Conservation (phyloP, 139 green algal species). For the Micromonas commoda region DNA sequence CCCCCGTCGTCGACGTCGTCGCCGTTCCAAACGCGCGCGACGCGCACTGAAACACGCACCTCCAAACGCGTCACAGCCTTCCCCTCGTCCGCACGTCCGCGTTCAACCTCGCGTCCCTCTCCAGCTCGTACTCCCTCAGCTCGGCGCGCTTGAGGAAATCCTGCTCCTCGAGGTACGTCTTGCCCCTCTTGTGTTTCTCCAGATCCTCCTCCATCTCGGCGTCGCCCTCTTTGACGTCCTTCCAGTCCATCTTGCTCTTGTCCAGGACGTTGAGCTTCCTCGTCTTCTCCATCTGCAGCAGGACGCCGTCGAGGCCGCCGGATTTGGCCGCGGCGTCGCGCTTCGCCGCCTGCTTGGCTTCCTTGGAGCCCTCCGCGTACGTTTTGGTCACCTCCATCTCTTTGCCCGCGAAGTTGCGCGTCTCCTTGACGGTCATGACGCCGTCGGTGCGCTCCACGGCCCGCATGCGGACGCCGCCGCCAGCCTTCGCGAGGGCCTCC, state of each 20-base stretch:
- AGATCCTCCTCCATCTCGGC: slow-evolving; percentile 71
- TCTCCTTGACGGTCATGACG: slow-evolving; percentile 20
- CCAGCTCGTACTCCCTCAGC: slow-evolving; percentile 75
- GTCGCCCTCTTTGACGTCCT: slow-evolving; percentile 60
- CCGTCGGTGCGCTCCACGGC: slow-evolving; percentile 4
- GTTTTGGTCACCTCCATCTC: slow-evolving; percentile 58
- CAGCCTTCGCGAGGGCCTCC: slow-evolving; percentile 21
- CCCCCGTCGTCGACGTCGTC: too few species aligned
- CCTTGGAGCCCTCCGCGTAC: slow-evolving; percentile 44
- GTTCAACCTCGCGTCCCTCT: slow-evolving; percentile 63
- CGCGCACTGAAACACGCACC: not conserved
- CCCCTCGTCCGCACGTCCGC: slow-evolving; percentile 47
- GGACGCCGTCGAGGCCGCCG: slow-evolving; percentile 51
- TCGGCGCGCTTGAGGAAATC: slow-evolving; percentile 78
- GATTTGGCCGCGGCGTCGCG: not conserved
- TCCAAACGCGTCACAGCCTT: not conserved
- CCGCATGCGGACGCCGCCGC: slow-evolving; percentile 4
- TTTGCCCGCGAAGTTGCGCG: slow-evolving; percentile 67
- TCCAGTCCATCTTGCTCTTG: slow-evolving; percentile 81
- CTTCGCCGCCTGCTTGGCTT: slow-evolving; percentile 48
- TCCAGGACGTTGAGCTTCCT: slow-evolving; percentile 77
- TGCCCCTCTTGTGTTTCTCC: slow-evolving; percentile 63
- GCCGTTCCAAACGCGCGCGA: not conserved
- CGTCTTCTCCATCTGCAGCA: slow-evolving; percentile 45
- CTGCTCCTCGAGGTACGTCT: slow-evolving; percentile 30